Evolutionary conservation across 2,329 filamentous ascomycete genomes (phyloP), one percentile per base, ranked within the genome.

Genomic region (Cladosporium oxysporum): DNA sequence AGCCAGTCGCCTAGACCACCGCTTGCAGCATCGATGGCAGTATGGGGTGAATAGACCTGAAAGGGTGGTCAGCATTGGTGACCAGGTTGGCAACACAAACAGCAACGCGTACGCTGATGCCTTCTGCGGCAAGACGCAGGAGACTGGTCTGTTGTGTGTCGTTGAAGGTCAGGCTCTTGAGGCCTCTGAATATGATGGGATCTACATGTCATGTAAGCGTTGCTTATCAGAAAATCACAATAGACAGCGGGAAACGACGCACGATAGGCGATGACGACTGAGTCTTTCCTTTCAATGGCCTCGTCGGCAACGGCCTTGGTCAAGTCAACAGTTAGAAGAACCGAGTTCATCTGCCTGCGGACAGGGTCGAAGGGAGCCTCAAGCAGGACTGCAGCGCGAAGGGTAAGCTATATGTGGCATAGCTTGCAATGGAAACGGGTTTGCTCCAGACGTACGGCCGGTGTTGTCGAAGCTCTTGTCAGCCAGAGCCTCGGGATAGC

Each of bases 381-480:
- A 28, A 91, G 83, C 11, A 92, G 83, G 59, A 91, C 83, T 90
- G 44, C 26, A 58, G 50, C 49, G 49, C n/a, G 21, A 35, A 57
- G 37, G 67, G 62, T 50, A 62, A 57, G 31, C 21, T 35, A 29
- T 23, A 6, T 33, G 33, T n/a, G 33, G 29, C 69, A 37, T 58
- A 16, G 12, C 31, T 58, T 16, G 16, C 7, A 49, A 47, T 18
- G 18, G 16, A 11, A 37, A 47, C 10, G n/a, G 41, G 16, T 4
- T 57, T 35, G 50, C 18, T 62, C 31, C 29, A 31, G 16, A 66
- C 83, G 72, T 76, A 87, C 86, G 78, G 64, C 95, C 95, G n/a
- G 96, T 97, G 75, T 99, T 99, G 77, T 99, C 95, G 85, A 93
- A 99, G 70, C 90, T 88, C 72, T 89, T 90, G 76, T 98, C 95